Percentiles rank a stretch among this genome's conserved stretches.
These are phyloP conservation scores for Umbilicus rupestris DNA, from an alignment of 164 flowering plant genomes.

Conservation along the genomic window DNA sequence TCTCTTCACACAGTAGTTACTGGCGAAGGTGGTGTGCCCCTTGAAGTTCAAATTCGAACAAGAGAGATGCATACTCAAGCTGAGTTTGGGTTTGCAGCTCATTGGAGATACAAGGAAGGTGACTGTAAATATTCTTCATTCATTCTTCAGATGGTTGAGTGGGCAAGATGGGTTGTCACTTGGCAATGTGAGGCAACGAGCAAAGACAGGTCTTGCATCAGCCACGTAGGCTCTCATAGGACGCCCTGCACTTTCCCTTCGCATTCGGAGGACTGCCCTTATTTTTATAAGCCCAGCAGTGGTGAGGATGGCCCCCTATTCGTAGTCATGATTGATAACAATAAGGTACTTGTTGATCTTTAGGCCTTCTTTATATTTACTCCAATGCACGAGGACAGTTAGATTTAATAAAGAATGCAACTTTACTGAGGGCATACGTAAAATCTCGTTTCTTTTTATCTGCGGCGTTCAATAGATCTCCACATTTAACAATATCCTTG, in stretches of 20 bases:
- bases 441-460: not conserved
- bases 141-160: conserved; percentile 9
- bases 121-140: conserved; percentile 8
- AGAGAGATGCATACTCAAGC: conserved; percentile 15
- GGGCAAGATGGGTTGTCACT: conserved; percentile 9
- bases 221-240: conserved; percentile 30
- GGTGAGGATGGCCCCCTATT: conserved; percentile 64
- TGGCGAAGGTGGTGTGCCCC: conserved; percentile 66
- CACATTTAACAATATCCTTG: not conserved
- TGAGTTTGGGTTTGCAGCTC: conserved; percentile 7
- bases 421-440: no score
- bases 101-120: conserved; percentile 11
- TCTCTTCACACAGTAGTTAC: conserved; percentile 88
- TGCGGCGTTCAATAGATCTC: not conserved
- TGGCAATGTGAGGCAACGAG: conserved; percentile 9
- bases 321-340: conserved; percentile 79
- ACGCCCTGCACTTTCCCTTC: conserved; percentile 79
- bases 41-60: conserved; percentile 94
- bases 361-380: not conserved
- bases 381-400: no score
- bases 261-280: conserved; percentile 72
- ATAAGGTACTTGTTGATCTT: conserved; percentile 40
- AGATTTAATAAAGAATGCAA: no score
- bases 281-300: conserved; percentile 44
- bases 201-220: conserved; percentile 3